Conservation (phyloP, 192 early-diverging fungal species). For the Cetraspora pellucida region DNA sequence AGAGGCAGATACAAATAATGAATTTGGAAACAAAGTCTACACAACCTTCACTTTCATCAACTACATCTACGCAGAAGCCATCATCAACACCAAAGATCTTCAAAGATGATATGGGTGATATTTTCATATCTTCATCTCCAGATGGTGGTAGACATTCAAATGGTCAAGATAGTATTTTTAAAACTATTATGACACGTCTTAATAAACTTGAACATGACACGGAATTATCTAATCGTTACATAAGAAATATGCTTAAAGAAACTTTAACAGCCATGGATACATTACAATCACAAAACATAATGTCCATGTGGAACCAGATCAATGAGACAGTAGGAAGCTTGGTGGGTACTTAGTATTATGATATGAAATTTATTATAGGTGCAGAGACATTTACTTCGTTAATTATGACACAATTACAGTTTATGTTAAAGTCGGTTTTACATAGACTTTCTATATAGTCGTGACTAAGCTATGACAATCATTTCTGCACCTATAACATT, state of each 20-base stretch:
- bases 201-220: constrained; percentile 78
- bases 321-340: neutral
- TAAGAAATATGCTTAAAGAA: constrained; percentile 70
- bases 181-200: constrained; percentile 88
- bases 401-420: too few relatives aligned
- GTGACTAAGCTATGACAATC: too few relatives aligned
- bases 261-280: constrained; percentile 51
- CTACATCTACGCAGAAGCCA: too few relatives aligned
- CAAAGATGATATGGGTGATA: too few relatives aligned
- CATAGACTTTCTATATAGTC: too few relatives aligned
- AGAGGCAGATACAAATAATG: too few relatives aligned
- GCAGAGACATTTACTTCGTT: too few relatives aligned
- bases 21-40: too few relatives aligned
- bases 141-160: neutral
- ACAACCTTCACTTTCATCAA: too few relatives aligned
- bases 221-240: constrained; percentile 69
- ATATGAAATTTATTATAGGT: neutral
- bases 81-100: neutral
- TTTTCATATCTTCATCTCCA: neutral
- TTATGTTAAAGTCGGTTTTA: too few relatives aligned
- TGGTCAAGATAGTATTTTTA: constrained; percentile 76
- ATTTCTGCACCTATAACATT: neutral
- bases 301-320: neutral
- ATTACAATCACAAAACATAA: neutral
- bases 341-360: neutral